phyloP scores from a whole-genome alignment of 2,329 filamentous ascomycete genomes.

The Ophiosphaerella narmari region DNA sequence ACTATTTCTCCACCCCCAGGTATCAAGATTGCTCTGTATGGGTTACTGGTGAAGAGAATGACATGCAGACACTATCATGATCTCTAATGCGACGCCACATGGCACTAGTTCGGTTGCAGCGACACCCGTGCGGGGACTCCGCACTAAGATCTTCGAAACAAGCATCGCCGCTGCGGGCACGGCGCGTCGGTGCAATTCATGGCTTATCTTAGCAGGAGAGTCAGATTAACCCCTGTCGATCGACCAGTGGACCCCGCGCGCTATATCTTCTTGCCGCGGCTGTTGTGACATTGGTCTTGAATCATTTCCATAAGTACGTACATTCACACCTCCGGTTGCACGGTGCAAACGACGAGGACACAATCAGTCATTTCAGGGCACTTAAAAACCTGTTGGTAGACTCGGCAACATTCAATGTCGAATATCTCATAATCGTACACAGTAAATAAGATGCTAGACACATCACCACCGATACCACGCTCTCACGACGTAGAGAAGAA shows the following conservation, averaged over 20 bases:
- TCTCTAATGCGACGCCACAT: too few species aligned
- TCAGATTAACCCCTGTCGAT: background rate
- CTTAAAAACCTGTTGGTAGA: too few species aligned
- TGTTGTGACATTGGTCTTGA: conserved; percentile 4
- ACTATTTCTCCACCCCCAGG: too few species aligned
- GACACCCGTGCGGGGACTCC: background rate
- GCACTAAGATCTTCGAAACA: background rate
- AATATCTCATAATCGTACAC: background rate
- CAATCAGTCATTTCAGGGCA: background rate
- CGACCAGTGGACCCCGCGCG: conserved; percentile 4
- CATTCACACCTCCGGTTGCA: background rate
- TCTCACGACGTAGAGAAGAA: conserved; percentile 17
- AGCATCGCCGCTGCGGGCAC: background rate
- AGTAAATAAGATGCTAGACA: conserved; percentile 15
- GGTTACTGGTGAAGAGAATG: too few species aligned
- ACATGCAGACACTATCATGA: too few species aligned
- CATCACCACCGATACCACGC: background rate
- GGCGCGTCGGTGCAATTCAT: background rate
- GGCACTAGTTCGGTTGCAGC: background rate
- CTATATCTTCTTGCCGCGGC: conserved; percentile 12
- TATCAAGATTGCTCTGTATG: too few species aligned
- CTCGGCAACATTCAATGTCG: background rate
- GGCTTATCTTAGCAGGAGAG: background rate
- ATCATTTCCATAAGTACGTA: background rate
- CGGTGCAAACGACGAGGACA: background rate